Conservation (phyloP, 805 yeast genomes). For the Ogataea salicorniae region DNA sequence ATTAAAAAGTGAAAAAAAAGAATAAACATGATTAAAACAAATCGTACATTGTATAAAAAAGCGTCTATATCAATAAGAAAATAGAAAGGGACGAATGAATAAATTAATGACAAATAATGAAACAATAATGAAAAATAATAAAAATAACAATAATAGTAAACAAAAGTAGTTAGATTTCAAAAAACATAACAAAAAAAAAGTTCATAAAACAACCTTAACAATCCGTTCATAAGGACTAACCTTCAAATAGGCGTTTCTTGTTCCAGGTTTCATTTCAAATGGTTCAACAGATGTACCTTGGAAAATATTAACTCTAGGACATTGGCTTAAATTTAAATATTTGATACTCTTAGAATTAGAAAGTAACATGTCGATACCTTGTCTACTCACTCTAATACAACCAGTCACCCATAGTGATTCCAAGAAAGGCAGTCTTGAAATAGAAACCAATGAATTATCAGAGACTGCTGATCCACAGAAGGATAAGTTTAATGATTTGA, state of each 20-base stretch:
- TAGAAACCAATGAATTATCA: slow-evolving; percentile 58
- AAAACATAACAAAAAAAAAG: neutral
- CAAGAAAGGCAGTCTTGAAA: slow-evolving; percentile 50
- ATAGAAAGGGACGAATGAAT: neutral
- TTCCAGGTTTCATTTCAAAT: slow-evolving; percentile 45
- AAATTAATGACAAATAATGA: neutral
- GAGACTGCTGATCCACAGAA: slow-evolving; percentile 80
- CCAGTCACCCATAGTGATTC: slow-evolving; percentile 54
- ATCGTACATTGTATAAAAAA: neutral
- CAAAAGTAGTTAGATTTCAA: neutral
- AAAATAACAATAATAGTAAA: neutral
- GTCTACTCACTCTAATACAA: slow-evolving; percentile 70
- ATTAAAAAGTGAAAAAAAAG: too few relatives aligned
- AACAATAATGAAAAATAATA: neutral
- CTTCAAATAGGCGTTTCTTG: slow-evolving; percentile 54
- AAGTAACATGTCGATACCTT: slow-evolving; percentile 65
- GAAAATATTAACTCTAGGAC: slow-evolving; percentile 61
- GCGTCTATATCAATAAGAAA: neutral
- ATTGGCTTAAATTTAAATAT: slow-evolving; percentile 60
- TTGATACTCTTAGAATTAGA: slow-evolving; percentile 50
- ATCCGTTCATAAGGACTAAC: slow-evolving; percentile 43
- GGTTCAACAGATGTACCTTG: slow-evolving; percentile 57
- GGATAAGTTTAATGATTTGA: slow-evolving; percentile 51
- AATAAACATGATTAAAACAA: too few relatives aligned
- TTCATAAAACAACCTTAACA: slow-evolving; percentile 51